Base-by-base conservation (phyloP, 768 basidiomycete species). In the Vishniacozyma victoriae region DNA sequence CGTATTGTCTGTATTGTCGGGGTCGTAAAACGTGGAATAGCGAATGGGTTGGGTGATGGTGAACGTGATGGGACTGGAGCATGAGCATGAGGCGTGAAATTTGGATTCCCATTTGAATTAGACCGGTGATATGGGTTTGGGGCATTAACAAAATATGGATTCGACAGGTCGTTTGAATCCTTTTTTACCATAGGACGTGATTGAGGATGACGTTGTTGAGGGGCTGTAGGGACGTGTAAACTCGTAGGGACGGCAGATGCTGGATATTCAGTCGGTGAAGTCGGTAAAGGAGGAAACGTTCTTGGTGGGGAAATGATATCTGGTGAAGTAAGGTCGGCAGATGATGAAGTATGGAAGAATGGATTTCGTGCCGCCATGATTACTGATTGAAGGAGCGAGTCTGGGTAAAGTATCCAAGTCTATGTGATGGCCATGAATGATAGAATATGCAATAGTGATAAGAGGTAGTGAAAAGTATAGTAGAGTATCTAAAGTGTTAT, bases 1-100 rank as follows among this genome's bases (percentile, higher is more conserved):
- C 63, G 55, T 33, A 67, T 47, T 2, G 65, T 69, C 18, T 57
- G 44, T 20, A 47, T 40, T 14, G 44, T 48, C 2, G 66, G 60
- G 14, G 58, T 16, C 23, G 53, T 24, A 36, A 64, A 37, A 26
- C 53, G 43, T 16, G 63, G 57, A 3, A 65, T 42, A 4, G 46
- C 24, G 38, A 62, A 60, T 11, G 56, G 48, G 18, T 50, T 49
- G 23, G 59, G 57, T 23, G 56, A 53, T n/a, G 54, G 33, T 0
- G 54, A 47, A 16, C 57, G 50, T 33, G 29, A 33, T 33, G 29
- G 29, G n/a, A n/a, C n/a, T n/a, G n/a, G n/a, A n/a, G n/a, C n/a
- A n/a, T n/a, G n/a, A n/a, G n/a, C n/a, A n/a, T n/a, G n/a, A n/a
- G n/a, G n/a, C n/a, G n/a, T n/a, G n/a, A n/a, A n/a, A n/a, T n/a